phyloP scores from a whole-genome alignment of 2,329 filamentous ascomycete genomes.

The Rhinocladiella similis region DNA sequence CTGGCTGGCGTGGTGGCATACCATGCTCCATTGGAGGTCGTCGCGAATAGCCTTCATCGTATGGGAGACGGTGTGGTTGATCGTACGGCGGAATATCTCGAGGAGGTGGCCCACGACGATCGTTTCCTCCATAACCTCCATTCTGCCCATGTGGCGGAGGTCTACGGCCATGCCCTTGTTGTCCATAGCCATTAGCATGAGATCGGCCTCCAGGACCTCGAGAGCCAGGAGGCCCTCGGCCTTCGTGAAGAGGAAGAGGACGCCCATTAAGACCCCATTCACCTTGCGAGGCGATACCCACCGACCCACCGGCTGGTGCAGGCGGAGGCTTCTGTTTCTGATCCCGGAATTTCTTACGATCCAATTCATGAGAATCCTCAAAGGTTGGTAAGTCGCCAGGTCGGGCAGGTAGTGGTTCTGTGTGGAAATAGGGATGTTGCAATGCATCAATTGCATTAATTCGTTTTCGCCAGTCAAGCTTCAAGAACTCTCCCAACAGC shows the following conservation, averaged over 20 bases:
- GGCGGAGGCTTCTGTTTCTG: slow-evolving; percentile 82
- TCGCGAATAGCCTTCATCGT: slow-evolving; percentile 25
- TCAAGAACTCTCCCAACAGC: slow-evolving; percentile 77
- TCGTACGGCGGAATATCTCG: slow-evolving; percentile 24
- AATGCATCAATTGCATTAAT: slow-evolving; percentile 94
- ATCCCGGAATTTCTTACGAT: slow-evolving; percentile 84
- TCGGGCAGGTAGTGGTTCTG: slow-evolving; percentile 71
- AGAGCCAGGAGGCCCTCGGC: slow-evolving; percentile 33
- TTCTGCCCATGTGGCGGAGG: slow-evolving; percentile 17
- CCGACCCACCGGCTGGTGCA: slow-evolving; percentile 86
- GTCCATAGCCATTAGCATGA: slow-evolving; percentile 30
- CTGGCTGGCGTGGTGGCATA: slow-evolving; percentile 23
- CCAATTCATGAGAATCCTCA: slow-evolving; percentile 95
- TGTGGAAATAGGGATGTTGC: slow-evolving; percentile 87
- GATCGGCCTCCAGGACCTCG: slow-evolving; percentile 38
- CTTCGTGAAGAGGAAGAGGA: slow-evolving; percentile 36
- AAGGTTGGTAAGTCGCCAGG: slow-evolving; percentile 88
- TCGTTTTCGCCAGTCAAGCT: slow-evolving; percentile 82
- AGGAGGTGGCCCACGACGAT: slow-evolving; percentile 21
- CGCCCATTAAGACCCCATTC: slow-evolving; percentile 52
- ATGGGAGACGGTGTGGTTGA: slow-evolving; percentile 20
- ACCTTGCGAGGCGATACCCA: slow-evolving; percentile 68
- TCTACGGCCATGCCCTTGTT: slow-evolving; percentile 10
- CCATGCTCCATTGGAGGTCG: slow-evolving; percentile 20
- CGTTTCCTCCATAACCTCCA: slow-evolving; percentile 19